These are phyloP conservation scores for Colletotrichum tanaceti DNA, from an alignment of 2,329 filamentous ascomycete genomes.

Conservation along the genomic window DNA sequence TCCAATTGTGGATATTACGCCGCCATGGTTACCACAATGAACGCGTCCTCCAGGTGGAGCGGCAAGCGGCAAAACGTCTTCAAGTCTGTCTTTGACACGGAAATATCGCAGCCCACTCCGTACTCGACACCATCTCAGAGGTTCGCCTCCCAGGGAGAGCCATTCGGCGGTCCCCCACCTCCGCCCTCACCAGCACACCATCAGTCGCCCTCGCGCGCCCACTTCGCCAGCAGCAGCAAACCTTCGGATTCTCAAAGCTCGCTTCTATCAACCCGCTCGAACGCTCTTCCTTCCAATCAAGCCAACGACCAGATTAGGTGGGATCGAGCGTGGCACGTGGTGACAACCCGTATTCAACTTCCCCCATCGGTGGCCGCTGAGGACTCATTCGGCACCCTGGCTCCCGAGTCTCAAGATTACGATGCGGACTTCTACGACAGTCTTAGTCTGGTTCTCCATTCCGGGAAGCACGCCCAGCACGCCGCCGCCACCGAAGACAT, in stretches of 20 bases:
- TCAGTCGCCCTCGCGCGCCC: slow-evolving; percentile 38
- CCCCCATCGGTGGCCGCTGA: slow-evolving; percentile 66
- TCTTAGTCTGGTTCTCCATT: slow-evolving; percentile 64
- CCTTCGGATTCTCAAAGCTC: slow-evolving; percentile 40
- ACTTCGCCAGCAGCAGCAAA: slow-evolving; percentile 18
- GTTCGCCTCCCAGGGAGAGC: slow-evolving; percentile 56
- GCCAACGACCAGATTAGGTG: slow-evolving; percentile 66
- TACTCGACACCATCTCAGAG: slow-evolving; percentile 52
- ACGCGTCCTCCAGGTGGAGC: slow-evolving; percentile 34
- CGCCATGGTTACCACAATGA: slow-evolving; percentile 31
- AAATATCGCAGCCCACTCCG: slow-evolving; percentile 62
- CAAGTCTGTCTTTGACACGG: slow-evolving; percentile 66
- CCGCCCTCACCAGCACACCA: slow-evolving; percentile 41
- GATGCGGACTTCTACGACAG: slow-evolving; percentile 63
- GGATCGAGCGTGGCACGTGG: slow-evolving; percentile 72
- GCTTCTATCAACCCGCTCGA: slow-evolving; percentile 30
- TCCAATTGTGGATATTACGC: slow-evolving; percentile 12
- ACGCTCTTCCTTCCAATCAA: slow-evolving; percentile 39
- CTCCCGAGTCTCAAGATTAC: slow-evolving; percentile 56
- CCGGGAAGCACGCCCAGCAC: slow-evolving; percentile 58
- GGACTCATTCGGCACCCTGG: slow-evolving; percentile 64
- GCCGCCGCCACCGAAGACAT: slow-evolving; percentile 67
- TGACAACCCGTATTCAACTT: slow-evolving; percentile 68
- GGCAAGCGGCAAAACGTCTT: slow-evolving; percentile 60
- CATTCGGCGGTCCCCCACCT: slow-evolving; percentile 57